phyloP scores from a whole-genome alignment of 108 stramenopile species.

The Pseudonitzschia multistriata region DNA sequence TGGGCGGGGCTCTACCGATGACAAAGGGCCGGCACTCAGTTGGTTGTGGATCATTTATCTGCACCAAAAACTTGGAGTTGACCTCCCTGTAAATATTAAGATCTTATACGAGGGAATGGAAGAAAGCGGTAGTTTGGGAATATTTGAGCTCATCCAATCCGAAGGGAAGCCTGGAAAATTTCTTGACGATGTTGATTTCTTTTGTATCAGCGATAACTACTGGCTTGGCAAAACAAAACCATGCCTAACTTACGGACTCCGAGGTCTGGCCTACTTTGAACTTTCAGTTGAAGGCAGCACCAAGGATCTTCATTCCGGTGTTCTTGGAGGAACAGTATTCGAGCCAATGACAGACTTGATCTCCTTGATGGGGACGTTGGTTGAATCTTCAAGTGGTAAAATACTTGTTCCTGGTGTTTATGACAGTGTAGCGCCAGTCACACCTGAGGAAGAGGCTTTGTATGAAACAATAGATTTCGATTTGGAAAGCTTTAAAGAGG shows the following conservation, averaged over 20 bases:
- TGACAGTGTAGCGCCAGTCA: conserved; percentile 71
- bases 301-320: conserved; percentile 82
- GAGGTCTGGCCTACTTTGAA: conserved; percentile 78
- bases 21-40: conserved; percentile 80
- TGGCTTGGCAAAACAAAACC: conserved; percentile 79
- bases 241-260: conserved; percentile 80
- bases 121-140: conserved; percentile 72
- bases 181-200: conserved; percentile 69
- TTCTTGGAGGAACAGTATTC: conserved; percentile 76
- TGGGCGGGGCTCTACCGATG: conserved; percentile 79
- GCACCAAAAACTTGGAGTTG: conserved; percentile 55
- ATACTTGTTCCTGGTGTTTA: conserved; percentile 75
- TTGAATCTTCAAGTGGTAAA: conserved; percentile 57
- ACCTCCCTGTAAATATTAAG: conserved; percentile 75
- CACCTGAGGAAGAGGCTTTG: conserved; percentile 63
- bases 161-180: conserved; percentile 66
- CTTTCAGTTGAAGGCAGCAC: conserved; percentile 62
- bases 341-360: conserved; percentile 84
- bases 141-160: conserved; percentile 64
- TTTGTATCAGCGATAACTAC: conserved; percentile 75
- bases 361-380: conserved; percentile 63
- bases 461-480: conserved; percentile 79
- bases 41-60: conserved; percentile 85
- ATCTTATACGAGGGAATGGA: conserved; percentile 85
- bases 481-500: conserved; percentile 56